Evolutionary conservation across 768 basidiomycete genomes (phyloP), one percentile per base, ranked within the genome.

Genomic region (Hygrocybe punicea): DNA sequence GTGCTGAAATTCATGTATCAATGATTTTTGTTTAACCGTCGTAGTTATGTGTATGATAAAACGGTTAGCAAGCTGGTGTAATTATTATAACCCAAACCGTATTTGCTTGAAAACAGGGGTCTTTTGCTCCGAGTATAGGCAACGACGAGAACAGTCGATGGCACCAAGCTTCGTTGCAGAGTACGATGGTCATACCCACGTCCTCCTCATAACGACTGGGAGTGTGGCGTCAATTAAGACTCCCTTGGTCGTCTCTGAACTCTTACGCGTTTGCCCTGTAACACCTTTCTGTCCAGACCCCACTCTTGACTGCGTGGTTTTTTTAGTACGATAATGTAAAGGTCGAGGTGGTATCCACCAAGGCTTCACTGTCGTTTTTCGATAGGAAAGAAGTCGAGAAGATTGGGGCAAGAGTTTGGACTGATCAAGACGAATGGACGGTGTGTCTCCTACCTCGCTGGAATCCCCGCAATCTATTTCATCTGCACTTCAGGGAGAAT

Each of bases 181-280:
- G 52, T 54, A 65, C 9, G 67, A 73, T 17, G 79, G 78, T 1
- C 70, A 68, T 58, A 77, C 74, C 0, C 88, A 95, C 66, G 83
- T 97, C 44, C 71, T 98, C 4, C 78, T 98, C 37, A 85, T 98
- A 58, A 86, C 89, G 0, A 91, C 93, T 0, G 95, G 96, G n/a
- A 94, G 91, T 65, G 96, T 99, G 8, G 95, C 96, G 0, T 93
- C 93, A 51, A 83, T 98, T 67, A 98, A 98, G 66, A 86, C 86
- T 1, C 93, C 95, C 4, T 79, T 97, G 53, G 97, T 99, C 57
- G 91, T 92, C 17, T 70, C 78, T 25, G 88, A 87, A 60, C 78
- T 98, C 29, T 75, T 88, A 42, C 73, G 75, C 44, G 89, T 80
- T 39, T 57, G 73, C 73, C 44, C 17, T 36, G 19, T 35, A 24